Evolutionary conservation across 208 protist genomes (phyloP).

Genomic region (Leishmania major): DNA sequence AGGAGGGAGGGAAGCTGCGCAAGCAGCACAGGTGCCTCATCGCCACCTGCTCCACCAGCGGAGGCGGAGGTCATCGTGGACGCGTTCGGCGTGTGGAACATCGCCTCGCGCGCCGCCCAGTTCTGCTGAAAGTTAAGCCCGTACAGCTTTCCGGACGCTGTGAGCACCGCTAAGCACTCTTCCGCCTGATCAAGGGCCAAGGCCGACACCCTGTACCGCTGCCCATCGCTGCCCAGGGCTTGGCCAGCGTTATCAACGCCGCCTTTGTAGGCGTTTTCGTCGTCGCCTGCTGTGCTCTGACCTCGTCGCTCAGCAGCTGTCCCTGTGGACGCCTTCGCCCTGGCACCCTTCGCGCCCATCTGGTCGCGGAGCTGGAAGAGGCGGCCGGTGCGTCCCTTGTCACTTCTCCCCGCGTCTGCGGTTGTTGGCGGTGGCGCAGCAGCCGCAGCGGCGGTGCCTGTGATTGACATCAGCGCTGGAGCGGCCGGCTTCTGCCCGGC

Average conservation of each 20-base stretch:
- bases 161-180: slow-evolving; percentile 69
- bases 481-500: neutral
- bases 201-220: slow-evolving; percentile 34
- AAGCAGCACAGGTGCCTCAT: neutral
- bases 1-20: neutral
- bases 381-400: neutral
- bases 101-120: slow-evolving; percentile 39
- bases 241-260: neutral
- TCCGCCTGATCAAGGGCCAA: slow-evolving; percentile 74
- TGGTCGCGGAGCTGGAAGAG: slow-evolving; percentile 17
- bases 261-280: neutral
- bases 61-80: neutral
- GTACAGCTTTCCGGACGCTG: slow-evolving; percentile 64
- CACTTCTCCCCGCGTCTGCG: neutral
- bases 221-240: slow-evolving; percentile 6
- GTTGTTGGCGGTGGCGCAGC: neutral
- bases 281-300: neutral
- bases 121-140: slow-evolving; percentile 54
- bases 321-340: neutral
- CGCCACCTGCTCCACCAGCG: neutral
- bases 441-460: neutral
- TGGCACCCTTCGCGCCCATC: neutral
- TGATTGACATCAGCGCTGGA: slow-evolving; percentile 7
- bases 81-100: slow-evolving; percentile 10
- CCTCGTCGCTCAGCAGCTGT: neutral